Evolutionary conservation across 1,139 yeast species (phyloP).

Genomic region (Protomyces pachydermus): DNA sequence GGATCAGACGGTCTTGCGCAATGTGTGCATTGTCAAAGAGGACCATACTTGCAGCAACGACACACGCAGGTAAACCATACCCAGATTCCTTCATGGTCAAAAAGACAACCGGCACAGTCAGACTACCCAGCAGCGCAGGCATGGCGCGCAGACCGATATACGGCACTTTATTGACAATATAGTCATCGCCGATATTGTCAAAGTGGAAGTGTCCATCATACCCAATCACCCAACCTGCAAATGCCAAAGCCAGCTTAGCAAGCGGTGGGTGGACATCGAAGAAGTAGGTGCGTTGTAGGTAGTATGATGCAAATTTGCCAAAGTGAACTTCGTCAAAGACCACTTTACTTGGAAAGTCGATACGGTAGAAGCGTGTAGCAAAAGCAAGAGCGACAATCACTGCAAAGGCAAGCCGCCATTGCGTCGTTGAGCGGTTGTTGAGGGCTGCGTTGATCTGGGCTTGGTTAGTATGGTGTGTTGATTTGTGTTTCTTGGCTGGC

Average conservation of each 20-base stretch:
- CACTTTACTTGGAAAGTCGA: conserved; percentile 74
- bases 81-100: conserved; percentile 77
- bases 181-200: conserved; percentile 82
- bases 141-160: conserved; percentile 79
- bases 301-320: conserved; percentile 75
- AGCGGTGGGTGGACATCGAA: conserved; percentile 98
- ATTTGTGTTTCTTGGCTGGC: background rate
- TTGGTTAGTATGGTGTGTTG: background rate
- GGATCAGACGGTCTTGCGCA: conserved; percentile 80
- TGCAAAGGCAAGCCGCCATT: conserved; percentile 35
- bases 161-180: conserved; percentile 72
- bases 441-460: background rate
- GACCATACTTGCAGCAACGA: conserved; percentile 72
- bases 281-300: conserved; percentile 74
- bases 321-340: conserved; percentile 98
- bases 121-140: conserved; percentile 75
- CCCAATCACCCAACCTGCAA: conserved; percentile 82
- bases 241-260: conserved; percentile 87
- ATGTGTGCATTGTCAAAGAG: conserved; percentile 90
- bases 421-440: background rate
- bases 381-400: conserved; percentile 63
- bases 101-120: conserved; percentile 77
- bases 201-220: conserved; percentile 88
- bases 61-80: conserved; percentile 71
- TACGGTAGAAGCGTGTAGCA: conserved; percentile 61